Evolutionary conservation across 805 yeast species (phyloP), one percentile per base, ranked within the genome.

Genomic region (Starmerella ratchasimensis): DNA sequence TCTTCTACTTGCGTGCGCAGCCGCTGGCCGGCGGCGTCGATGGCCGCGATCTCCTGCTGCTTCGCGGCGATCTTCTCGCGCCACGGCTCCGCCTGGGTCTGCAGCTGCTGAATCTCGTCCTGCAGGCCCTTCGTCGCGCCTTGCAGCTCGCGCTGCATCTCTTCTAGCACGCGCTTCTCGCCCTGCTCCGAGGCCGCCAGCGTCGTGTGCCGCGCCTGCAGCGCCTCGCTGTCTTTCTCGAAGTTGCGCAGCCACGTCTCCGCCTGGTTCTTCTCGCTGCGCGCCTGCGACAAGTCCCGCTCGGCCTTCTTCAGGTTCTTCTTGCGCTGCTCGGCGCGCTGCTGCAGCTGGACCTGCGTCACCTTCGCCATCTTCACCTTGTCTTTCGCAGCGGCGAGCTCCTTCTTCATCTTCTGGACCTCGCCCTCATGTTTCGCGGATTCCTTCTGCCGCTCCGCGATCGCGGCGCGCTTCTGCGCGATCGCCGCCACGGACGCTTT

Each of bases 51-150:
- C 28, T 32, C 17, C 14, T 34, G 41, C 28, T 35, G 36, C 13
- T 69, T 67, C 42, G 70, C 74, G 22, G 84, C 60, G 5, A 42
- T 34, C 45, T 73, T 68, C 20, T 69, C 76, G 42, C 72, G 73
- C 86, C 93, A 83, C 0, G 97, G 98, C 47, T 80, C 86, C 5
- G 83, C 59, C 42, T 76, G 65, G 6, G 64, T 66, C 53, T 81
- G 86, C 28, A 74, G 59, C 11, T 52, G 49, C 46, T 72, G 79
- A 36, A 86, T 78, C 50, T 80, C 69, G 7, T 65, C 68, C 1
- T 86, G 71, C 38, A 78, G 67, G 2, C 61, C 74, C 9, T 73
- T 67, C 0, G 97, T 88, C 53, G 82, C 81, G 33, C 72, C 76
- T 7, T 82, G 73, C 32, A 90, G 65, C 21, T 71, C 72, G 6